phyloP scores from a whole-genome alignment of 2,329 filamentous ascomycete genomes.

The Aspergillus sergii region DNA sequence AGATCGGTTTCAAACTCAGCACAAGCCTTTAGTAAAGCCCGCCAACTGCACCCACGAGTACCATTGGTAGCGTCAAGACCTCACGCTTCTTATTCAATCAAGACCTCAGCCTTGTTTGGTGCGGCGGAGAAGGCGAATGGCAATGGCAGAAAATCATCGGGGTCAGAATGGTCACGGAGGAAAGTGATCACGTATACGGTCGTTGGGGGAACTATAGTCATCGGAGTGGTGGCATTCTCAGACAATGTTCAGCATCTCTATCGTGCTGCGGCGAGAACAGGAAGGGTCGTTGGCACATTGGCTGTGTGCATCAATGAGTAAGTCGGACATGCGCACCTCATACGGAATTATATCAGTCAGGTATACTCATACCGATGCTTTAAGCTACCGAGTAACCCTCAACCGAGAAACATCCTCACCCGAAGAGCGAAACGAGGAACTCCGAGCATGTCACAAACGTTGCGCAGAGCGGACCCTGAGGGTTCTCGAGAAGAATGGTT shows the following conservation, averaged over 20 bases:
- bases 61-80: slow-evolving; percentile 1
- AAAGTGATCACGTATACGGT: slow-evolving; percentile 37
- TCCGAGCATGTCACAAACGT: slow-evolving; percentile 86
- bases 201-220: slow-evolving; percentile 41
- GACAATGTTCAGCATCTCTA: slow-evolving; percentile 76
- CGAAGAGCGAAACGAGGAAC: slow-evolving; percentile 65
- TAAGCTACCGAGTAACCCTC: slow-evolving; percentile 83
- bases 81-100: slow-evolving; percentile 22
- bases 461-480: slow-evolving; percentile 85
- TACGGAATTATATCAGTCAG: background rate
- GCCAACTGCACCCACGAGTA: background rate
- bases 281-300: slow-evolving; percentile 74
- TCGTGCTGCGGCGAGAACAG: slow-evolving; percentile 73
- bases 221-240: slow-evolving; percentile 53
- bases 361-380: background rate
- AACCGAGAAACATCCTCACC: slow-evolving; percentile 67
- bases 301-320: slow-evolving; percentile 88
- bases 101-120: slow-evolving; percentile 18
- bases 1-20: background rate
- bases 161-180: slow-evolving; percentile 20
- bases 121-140: slow-evolving; percentile 9
- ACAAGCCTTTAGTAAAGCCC: background rate
- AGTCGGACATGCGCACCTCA: slow-evolving; percentile 29
- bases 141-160: slow-evolving; percentile 15
- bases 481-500: slow-evolving; percentile 92